A percentile compares a stretch with the other conserved stretches of the same genome.
Evolutionary conservation across 306 rosid genomes (phyloP).

Genomic region (Arachis stenosperma): DNA sequence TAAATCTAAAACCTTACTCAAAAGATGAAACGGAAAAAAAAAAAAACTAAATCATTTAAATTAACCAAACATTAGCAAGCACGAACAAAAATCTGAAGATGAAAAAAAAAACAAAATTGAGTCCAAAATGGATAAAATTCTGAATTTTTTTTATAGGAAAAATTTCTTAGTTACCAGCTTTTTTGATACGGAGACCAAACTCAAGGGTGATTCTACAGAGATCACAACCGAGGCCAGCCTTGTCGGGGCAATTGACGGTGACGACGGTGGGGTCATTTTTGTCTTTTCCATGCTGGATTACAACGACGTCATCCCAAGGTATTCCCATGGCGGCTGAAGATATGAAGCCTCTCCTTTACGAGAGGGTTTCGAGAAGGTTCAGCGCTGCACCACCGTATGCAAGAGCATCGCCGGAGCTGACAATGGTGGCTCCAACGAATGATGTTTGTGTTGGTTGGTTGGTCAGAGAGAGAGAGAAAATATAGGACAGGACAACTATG

Average conservation of each 20-base stretch:
- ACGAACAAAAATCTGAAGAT: no score
- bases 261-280: constrained; percentile 54
- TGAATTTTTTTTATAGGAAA: background rate
- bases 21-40: no score
- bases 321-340: constrained; percentile 59
- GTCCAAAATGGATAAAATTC: background rate
- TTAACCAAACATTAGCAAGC: no score
- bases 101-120: background rate
- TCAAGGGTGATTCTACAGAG: constrained; percentile 68
- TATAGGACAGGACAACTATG: background rate
- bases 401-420: constrained; percentile 47
- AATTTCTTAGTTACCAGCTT: constrained; percentile 55
- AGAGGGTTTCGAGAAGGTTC: background rate
- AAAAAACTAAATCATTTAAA: no score
- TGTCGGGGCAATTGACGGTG: constrained; percentile 83
- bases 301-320: constrained; percentile 65
- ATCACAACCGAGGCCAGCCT: constrained; percentile 88
- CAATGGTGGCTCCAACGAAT: constrained; percentile 37
- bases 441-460: background rate
- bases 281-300: constrained; percentile 53
- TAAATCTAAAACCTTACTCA: no score
- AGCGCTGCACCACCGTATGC: background rate
- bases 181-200: constrained; percentile 69
- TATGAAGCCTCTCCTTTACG: background rate
- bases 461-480: background rate